These are phyloP conservation scores for Corymbia calophylla DNA, from an alignment of 441 rosid genomes.

Conservation along the genomic window DNA sequence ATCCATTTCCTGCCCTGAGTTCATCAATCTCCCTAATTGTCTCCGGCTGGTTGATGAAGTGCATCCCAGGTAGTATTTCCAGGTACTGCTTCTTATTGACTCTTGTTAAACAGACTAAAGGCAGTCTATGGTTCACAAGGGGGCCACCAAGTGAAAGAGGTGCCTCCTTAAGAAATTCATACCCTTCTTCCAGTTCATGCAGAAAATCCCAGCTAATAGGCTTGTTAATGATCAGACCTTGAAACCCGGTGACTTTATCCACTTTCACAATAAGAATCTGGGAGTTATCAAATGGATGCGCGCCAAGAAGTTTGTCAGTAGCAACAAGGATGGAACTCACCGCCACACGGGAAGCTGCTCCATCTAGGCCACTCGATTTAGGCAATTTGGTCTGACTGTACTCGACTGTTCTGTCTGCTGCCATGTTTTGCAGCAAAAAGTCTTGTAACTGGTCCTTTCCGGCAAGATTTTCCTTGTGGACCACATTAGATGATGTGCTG, in stretches of 20 bases:
- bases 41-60: slow-evolving; percentile 62
- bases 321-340: slow-evolving; percentile 67
- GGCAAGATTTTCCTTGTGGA: slow-evolving; percentile 9
- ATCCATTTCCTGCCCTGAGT: slow-evolving; percentile 38
- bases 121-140: slow-evolving; percentile 41
- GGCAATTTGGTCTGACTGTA: slow-evolving; percentile 16
- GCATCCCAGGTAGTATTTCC: slow-evolving; percentile 61
- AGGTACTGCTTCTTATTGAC: slow-evolving; percentile 17
- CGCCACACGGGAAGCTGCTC: slow-evolving; percentile 25
- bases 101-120: slow-evolving; percentile 61
- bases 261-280: slow-evolving; percentile 63
- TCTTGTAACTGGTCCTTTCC: slow-evolving; percentile 40
- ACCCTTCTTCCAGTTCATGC: slow-evolving; percentile 39
- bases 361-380: slow-evolving; percentile 15
- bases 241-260: slow-evolving; percentile 42
- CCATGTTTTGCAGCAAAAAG: slow-evolving; percentile 35
- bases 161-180: slow-evolving; percentile 58
- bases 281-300: slow-evolving; percentile 63
- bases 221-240: slow-evolving; percentile 82
- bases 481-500: slow-evolving; percentile 12
- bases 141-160: slow-evolving; percentile 81
- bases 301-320: slow-evolving; percentile 41
- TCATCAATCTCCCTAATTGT: slow-evolving; percentile 37
- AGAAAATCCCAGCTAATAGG: slow-evolving; percentile 64
- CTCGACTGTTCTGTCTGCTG: slow-evolving; percentile 17